Conservation (phyloP, 2,329 filamentous ascomycete species). For the Plenodomus biglobosus region DNA sequence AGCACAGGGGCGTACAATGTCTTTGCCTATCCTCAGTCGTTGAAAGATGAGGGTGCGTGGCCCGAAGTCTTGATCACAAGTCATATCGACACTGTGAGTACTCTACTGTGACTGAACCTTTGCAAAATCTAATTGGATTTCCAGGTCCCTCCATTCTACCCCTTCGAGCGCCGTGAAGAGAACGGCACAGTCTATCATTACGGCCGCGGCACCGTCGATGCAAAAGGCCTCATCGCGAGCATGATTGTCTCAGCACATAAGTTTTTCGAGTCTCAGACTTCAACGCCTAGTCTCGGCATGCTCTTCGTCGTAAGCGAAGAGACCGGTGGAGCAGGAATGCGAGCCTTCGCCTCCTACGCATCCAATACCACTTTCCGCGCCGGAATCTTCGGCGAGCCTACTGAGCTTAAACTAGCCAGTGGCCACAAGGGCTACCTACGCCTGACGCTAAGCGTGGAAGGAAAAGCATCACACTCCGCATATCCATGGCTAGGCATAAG, state of each 20-base stretch:
- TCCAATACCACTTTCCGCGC: constrained; percentile 57
- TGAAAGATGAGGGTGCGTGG: constrained; percentile 43
- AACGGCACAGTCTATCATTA: constrained; percentile 52
- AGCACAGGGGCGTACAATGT: constrained; percentile 67
- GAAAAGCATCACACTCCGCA: constrained; percentile 79
- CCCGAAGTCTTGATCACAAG: constrained; percentile 67
- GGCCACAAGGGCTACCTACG: constrained; percentile 84
- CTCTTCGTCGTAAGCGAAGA: constrained; percentile 80
- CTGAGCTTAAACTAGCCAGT: constrained; percentile 78
- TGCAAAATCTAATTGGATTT: not conserved
- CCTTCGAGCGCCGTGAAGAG: constrained; percentile 58
- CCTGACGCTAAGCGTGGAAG: constrained; percentile 66
- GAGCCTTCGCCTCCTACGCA: constrained; percentile 37
- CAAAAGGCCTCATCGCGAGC: constrained; percentile 61
- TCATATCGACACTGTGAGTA: constrained; percentile 70
- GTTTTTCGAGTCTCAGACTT: constrained; percentile 49
- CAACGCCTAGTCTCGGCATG: constrained; percentile 44
- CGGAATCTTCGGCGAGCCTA: constrained; percentile 89
- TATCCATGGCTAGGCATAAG: constrained; percentile 86
- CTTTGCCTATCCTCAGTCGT: constrained; percentile 60
- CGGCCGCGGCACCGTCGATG: constrained; percentile 72
- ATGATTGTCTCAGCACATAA: constrained; percentile 68
- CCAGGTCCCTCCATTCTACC: constrained; percentile 62
- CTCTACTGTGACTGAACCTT: not conserved
- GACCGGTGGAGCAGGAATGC: constrained; percentile 77